These are phyloP conservation scores for Ballota nigra DNA, from an alignment of 257 asterid genomes.

Conservation along the genomic window DNA sequence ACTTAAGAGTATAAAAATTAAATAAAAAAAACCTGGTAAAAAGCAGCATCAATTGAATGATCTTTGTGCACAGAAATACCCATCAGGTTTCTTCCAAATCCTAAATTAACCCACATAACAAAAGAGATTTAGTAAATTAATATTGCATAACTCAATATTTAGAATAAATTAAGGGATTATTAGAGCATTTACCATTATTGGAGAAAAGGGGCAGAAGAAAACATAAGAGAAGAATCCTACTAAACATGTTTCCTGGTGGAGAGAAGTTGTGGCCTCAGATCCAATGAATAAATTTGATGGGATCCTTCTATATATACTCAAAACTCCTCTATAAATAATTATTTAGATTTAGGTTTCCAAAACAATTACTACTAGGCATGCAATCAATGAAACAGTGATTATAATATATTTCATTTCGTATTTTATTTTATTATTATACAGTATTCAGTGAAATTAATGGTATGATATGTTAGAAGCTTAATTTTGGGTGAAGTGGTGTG, in stretches of 20 bases:
- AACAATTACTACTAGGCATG: no score
- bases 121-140: not conserved
- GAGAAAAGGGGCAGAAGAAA: conserved; percentile 37
- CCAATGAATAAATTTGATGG: not conserved
- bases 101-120: conserved; percentile 20
- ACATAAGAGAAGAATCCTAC: conserved; percentile 25
- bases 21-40: conserved; percentile 14
- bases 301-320: not conserved
- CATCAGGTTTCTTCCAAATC: conserved; percentile 38
- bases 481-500: no score
- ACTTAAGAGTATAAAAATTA: not conserved
- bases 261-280: conserved; percentile 9
- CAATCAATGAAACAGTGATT: no score
- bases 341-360: no score
- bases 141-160: not conserved
- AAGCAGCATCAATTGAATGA: conserved; percentile 9
- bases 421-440: no score
- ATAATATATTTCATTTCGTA: no score
- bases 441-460: no score
- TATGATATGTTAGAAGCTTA: no score
- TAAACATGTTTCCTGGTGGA: conserved; percentile 26
- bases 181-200: conserved; percentile 34
- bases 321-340: not conserved
- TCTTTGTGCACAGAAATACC: conserved; percentile 11
- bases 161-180: not conserved